phyloP scores from a whole-genome alignment of 2,329 filamentous ascomycete species.

The Fonsecaea pedrosoi region DNA sequence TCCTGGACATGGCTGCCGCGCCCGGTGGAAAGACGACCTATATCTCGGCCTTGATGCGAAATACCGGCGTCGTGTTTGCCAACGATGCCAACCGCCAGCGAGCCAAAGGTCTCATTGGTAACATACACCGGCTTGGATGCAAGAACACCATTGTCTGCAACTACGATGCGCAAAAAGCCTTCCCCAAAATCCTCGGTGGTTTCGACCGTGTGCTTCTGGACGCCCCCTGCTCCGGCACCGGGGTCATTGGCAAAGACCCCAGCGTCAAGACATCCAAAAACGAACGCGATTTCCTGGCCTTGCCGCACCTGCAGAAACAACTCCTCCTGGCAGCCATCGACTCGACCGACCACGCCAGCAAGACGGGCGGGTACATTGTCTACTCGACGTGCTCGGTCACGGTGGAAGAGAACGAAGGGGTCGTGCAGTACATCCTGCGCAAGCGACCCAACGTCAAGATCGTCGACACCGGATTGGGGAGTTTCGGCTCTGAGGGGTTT shows the following conservation, averaged over 20 bases:
- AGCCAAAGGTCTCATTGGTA: conserved; percentile 96
- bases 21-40: conserved; percentile 97
- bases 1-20: conserved; percentile 93
- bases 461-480: conserved; percentile 81
- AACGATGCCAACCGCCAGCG: conserved; percentile 95
- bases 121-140: conserved; percentile 91
- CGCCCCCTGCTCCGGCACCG: conserved; percentile 93
- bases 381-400: conserved; percentile 97
- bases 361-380: conserved; percentile 92
- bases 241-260: conserved; percentile 95
- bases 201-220: conserved; percentile 95
- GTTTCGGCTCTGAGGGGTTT: conserved; percentile 93
- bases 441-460: conserved; percentile 93
- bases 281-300: conserved; percentile 88
- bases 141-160: conserved; percentile 96
- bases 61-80: conserved; percentile 92
- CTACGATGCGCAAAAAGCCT: conserved; percentile 85
- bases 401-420: conserved; percentile 90
- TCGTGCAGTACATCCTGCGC: conserved; percentile 90
- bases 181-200: conserved; percentile 91
- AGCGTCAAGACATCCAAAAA: conserved; percentile 99
- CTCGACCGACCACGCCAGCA: conserved; percentile 87
- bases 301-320: conserved; percentile 95
- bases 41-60: conserved; percentile 96
- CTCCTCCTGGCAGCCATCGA: conserved; percentile 91